phyloP scores from a whole-genome alignment of 1,284 basidiomycete genomes.

The Sutorius eximius region DNA sequence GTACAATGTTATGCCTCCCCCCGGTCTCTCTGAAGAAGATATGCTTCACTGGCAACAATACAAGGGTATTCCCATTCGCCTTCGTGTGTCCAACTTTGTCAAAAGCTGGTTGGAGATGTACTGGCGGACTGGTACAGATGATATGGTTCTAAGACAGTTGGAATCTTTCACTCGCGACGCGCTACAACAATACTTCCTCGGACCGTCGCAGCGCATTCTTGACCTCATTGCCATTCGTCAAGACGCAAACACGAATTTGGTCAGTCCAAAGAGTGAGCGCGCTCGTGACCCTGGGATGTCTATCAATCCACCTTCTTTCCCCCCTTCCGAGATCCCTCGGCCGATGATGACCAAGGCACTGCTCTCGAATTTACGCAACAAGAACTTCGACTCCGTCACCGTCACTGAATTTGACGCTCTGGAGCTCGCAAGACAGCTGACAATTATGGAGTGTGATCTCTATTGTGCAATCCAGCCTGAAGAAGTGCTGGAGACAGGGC shows the following conservation, averaged over 20 bases:
- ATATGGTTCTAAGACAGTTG: constrained; percentile 58
- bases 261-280: constrained; percentile 60
- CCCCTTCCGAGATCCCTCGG: constrained; percentile 65
- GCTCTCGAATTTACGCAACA: constrained; percentile 59
- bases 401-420: constrained; percentile 92
- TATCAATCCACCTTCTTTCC: constrained; percentile 58
- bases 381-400: constrained; percentile 58
- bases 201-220: constrained; percentile 69
- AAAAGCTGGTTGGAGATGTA: constrained; percentile 92
- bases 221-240: constrained; percentile 64
- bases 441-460: constrained; percentile 89
- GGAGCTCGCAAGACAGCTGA: constrained; percentile 92
- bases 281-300: constrained; percentile 68
- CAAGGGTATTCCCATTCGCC: constrained; percentile 85
- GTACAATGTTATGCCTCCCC: constrained; percentile 74
- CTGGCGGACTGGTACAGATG: constrained; percentile 77
- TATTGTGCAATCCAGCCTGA: constrained; percentile 86
- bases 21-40: constrained; percentile 61
- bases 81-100: constrained; percentile 89
- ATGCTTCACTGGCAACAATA: constrained; percentile 76
- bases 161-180: constrained; percentile 64
- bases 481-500: constrained; percentile 83
- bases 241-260: constrained; percentile 43
- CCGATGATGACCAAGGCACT: constrained; percentile 86
- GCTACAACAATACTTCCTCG: constrained; percentile 62